Conservation (phyloP, 192 early-diverging fungal genomes). For the Umbelopsis sp. region DNA sequence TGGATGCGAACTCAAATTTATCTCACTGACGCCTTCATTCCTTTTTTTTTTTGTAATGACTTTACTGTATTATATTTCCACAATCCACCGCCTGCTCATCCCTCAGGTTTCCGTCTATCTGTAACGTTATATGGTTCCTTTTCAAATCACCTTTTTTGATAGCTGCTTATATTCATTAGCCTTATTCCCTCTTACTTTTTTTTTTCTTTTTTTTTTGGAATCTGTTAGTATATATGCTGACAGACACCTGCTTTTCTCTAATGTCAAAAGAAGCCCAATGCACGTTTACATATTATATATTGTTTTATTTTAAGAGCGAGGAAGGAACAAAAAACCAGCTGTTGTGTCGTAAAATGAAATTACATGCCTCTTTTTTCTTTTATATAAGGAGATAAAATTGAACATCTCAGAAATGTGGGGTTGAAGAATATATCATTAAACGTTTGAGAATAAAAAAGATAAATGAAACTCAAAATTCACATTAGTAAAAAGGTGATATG, state of each 20-base stretch:
- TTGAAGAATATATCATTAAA: no score
- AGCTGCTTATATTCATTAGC: no score
- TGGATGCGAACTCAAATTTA: background rate
- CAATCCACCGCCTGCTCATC: background rate
- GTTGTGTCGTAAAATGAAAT: background rate
- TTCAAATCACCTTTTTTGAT: no score
- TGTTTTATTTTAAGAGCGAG: background rate
- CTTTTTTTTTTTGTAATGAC: background rate
- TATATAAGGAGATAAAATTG: background rate
- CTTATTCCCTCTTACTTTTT: no score
- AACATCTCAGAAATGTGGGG: background rate
- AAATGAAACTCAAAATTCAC: slow-evolving; percentile 6
- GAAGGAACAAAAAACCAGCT: background rate
- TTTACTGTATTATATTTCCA: background rate
- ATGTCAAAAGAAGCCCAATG: no score
- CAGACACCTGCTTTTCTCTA: no score
- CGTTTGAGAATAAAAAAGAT: background rate
- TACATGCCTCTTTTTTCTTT: background rate
- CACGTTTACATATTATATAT: background rate
- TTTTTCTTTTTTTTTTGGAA: no score
- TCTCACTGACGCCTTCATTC: background rate
- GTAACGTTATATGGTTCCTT: no score
- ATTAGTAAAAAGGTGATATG: background rate
- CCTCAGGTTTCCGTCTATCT: background rate
- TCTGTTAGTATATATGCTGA: no score